A percentile compares a stretch with the other conserved stretches of the same genome.
phyloP scores from a whole-genome alignment of 176 grass and related monocot species.

The Carex scoparia region DNA sequence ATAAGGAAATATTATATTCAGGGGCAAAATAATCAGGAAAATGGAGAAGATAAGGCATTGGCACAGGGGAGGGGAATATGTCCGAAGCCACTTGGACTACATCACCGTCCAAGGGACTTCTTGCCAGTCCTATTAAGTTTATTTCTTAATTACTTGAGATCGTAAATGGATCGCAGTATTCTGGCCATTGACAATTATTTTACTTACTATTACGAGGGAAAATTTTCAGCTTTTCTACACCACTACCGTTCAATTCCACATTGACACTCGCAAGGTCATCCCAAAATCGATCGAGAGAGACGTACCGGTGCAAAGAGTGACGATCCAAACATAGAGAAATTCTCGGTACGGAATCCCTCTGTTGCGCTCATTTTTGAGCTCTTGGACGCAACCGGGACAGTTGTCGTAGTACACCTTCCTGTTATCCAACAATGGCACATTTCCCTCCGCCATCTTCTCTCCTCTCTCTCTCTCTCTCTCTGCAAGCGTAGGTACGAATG shows the following conservation, averaged over 20 bases:
- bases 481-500: neutral
- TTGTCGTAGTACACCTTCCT: conserved; percentile 34
- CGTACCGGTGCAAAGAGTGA: conserved; percentile 62
- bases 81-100: no score
- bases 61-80: neutral
- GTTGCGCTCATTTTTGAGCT: conserved; percentile 32
- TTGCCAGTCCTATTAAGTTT: no score
- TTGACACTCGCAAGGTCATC: neutral
- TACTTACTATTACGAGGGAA: neutral
- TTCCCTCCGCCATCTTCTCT: neutral
- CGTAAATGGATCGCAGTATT: no score
- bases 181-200: no score
- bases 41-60: neutral
- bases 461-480: neutral
- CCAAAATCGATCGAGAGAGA: neutral
- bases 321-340: conserved; percentile 55
- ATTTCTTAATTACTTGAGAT: no score
- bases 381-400: conserved; percentile 54
- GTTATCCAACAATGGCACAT: conserved; percentile 42
- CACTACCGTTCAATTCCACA: neutral
- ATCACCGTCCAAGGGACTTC: no score
- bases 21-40: neutral
- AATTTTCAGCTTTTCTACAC: neutral
- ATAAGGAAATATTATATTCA: neutral
- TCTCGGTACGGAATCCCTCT: conserved; percentile 50